These are phyloP conservation scores for Eutypella sp. DNA, from an alignment of 2,329 filamentous ascomycete genomes.

Conservation along the genomic window DNA sequence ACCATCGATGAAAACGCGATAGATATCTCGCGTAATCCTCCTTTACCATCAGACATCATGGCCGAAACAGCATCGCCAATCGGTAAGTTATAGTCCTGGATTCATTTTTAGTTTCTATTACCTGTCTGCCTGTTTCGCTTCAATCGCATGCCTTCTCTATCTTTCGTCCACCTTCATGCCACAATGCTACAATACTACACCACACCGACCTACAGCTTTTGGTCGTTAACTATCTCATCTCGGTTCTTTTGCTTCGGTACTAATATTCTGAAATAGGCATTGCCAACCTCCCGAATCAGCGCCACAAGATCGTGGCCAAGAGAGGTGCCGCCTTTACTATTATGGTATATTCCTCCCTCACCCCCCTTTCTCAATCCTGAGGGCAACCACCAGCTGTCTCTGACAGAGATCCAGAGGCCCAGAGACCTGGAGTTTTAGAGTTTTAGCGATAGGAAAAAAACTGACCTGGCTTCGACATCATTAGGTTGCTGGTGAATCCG, in stretches of 20 bases:
- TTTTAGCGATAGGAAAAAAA: too few relatives aligned
- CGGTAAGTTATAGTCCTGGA: too few relatives aligned
- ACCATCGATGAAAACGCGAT: conserved; percentile 52
- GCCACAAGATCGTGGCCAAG: conserved; percentile 70
- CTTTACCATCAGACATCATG: conserved; percentile 10
- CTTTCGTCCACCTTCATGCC: not conserved
- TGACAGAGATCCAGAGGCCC: too few relatives aligned
- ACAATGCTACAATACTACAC: conserved; percentile 39
- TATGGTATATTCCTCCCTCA: conserved; percentile 77
- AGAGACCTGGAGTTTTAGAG: too few relatives aligned
- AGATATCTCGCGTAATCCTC: not conserved
- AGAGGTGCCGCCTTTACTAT: conserved; percentile 98
- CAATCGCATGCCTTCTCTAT: too few relatives aligned
- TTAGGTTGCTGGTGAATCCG: conserved; percentile 96
- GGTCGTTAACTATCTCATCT: not conserved
- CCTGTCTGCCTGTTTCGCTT: too few relatives aligned
- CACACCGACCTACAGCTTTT: not conserved
- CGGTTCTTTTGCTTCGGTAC: not conserved
- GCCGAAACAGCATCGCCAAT: conserved; percentile 28
- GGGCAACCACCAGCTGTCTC: too few relatives aligned
- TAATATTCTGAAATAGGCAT: conserved; percentile 48
- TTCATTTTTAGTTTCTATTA: too few relatives aligned
- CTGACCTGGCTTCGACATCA: conserved; percentile 2
- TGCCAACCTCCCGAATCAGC: conserved; percentile 69
- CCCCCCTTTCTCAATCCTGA: too few relatives aligned